Percentiles rank a stretch among this genome's conserved stretches.
Evolutionary conservation across 2,329 filamentous ascomycete species (phyloP).

Genomic region (Aureobasidium sp.): DNA sequence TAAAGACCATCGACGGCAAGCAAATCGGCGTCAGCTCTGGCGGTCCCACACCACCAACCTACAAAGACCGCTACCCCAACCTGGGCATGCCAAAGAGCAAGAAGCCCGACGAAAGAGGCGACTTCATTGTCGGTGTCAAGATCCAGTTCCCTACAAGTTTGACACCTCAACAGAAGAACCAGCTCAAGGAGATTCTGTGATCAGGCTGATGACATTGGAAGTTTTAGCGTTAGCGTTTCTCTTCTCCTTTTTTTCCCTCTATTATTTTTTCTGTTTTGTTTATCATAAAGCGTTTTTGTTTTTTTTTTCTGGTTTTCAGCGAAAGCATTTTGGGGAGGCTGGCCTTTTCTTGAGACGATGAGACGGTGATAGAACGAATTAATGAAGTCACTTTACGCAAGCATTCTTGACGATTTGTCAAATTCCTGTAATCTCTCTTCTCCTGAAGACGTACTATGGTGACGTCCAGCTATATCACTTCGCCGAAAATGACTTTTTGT

Average conservation of each 20-base stretch:
- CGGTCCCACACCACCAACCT: constrained; percentile 80
- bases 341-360: not conserved
- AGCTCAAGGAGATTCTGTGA: constrained; percentile 70
- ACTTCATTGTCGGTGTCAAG: constrained; percentile 83
- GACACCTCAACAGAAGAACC: constrained; percentile 69
- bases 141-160: constrained; percentile 83
- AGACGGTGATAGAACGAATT: not conserved
- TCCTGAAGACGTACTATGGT: too few species aligned
- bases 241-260: not conserved
- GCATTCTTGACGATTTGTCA: too few species aligned
- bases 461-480: too few species aligned
- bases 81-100: constrained; percentile 95
- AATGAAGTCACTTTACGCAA: not conserved
- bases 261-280: not conserved
- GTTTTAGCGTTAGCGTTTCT: not conserved
- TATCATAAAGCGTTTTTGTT: not conserved
- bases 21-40: constrained; percentile 71
- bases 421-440: too few species aligned
- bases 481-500: too few species aligned
- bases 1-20: constrained; percentile 88
- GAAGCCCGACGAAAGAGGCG: constrained; percentile 74
- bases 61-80: constrained; percentile 71
- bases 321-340: constrained; percentile 1
- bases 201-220: not conserved
- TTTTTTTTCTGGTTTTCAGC: not conserved